Conservation (phyloP, 306 rosid genomes). For the Vigna radiata region DNA sequence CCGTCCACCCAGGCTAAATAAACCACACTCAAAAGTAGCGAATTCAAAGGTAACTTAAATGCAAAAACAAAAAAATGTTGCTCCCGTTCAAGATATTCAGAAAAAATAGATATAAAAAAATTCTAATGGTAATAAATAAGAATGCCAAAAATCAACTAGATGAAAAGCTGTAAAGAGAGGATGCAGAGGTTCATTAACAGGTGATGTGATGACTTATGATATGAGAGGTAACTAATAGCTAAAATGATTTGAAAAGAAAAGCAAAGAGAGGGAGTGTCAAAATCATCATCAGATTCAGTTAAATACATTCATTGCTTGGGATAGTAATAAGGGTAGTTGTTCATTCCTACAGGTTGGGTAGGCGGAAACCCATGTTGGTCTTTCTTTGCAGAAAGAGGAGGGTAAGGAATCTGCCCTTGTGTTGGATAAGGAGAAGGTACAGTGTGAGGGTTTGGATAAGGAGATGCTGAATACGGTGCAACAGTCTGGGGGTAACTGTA, state of each 20-base stretch:
- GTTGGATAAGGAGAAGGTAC: conserved; percentile 56
- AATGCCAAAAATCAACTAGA: conserved; percentile 32
- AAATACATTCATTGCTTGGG: conserved; percentile 57
- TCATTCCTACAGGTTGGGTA: conserved; percentile 62
- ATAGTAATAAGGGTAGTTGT: conserved; percentile 68
- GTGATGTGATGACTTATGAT: not conserved
- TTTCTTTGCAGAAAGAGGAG: conserved; percentile 54
- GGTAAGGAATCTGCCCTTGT: conserved; percentile 64
- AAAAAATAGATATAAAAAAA: not conserved
- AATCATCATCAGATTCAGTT: conserved; percentile 37
- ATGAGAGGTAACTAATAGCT: conserved; percentile 4
- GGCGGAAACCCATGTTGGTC: conserved; percentile 54
- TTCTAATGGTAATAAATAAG: conserved; percentile 20
- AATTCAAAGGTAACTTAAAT: not conserved
- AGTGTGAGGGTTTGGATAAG: conserved; percentile 58
- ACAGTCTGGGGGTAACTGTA: conserved; percentile 65
- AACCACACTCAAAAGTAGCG: not conserved
- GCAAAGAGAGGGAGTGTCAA: conserved; percentile 4
- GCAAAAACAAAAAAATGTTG: not conserved
- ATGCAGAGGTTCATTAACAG: not conserved
- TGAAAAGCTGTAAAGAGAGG: conserved; percentile 24
- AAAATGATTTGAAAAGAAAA: conserved; percentile 22
- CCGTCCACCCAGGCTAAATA: not conserved
- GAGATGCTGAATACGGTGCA: conserved; percentile 58
- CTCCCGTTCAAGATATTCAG: conserved; percentile 6